Evolutionary conservation across 2,329 filamentous ascomycete species (phyloP), one percentile per base, ranked within the genome.

Genomic region (Colletotrichum kahawae): DNA sequence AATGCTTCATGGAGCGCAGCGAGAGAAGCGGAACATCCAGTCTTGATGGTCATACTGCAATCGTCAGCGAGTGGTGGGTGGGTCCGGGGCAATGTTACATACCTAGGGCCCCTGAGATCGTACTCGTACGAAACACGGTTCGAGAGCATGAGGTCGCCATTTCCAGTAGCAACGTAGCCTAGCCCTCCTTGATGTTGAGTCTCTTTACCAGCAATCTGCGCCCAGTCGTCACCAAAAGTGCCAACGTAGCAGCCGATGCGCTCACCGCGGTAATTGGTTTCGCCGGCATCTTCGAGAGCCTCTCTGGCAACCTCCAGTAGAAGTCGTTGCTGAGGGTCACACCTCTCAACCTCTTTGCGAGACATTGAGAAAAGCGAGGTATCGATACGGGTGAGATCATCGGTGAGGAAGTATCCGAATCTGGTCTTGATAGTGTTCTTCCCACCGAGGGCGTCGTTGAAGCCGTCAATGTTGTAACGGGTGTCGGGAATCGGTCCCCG

Each of bases 51-150:
- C 51, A 81, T 70, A 31, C 77, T 83, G 75, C 77, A 62, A 6
- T 21, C n/a, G 43, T 51, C 43, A 51, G 43, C 10, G n/a, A 48
- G 43, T 2, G 21, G 21, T 51, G n/a, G 5, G 2, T 0, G 43
- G 43, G n/a, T 12, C n/a, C 21, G 43, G n/a, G 5, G 43, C 3
- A 51, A 3, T 21, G 7, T 8, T 18, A 51, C 43, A 21, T 67
- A 82, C 81, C 80, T 80, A 0, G 82, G 83, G 0, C 83, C 83
- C 8, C 66, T 79, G 5, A 85, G 73, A 54, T 82, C 78, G 27
- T 80, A 81, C 60, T 83, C 80, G 34, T 84, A 82, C 2, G 79
- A 80, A 2, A 82, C 69, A 1, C 83, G 77, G 54, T 84, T 84
- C 14, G 82, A 72, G 5, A 83, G 33, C n/a, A 79, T 77, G 60